Conservation (phyloP, 768 basidiomycete species). For the Leccinum aurantiacum region DNA sequence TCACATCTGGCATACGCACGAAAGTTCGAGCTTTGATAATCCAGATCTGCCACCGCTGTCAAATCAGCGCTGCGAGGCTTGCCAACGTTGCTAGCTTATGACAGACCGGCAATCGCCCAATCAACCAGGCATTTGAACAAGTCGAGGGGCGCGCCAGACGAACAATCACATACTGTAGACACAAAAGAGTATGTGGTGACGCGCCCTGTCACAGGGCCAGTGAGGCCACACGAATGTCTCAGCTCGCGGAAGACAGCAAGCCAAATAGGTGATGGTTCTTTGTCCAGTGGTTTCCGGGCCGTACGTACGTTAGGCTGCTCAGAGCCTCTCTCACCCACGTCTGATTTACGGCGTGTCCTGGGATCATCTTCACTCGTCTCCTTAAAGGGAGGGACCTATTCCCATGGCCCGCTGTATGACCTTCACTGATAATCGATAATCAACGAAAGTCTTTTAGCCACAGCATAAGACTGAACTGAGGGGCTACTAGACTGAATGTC, state of each 20-base stretch:
- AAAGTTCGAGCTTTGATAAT: not conserved
- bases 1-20: conserved; percentile 4
- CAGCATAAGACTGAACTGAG: conserved; percentile 1
- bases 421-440: not conserved
- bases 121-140: conserved; percentile 2
- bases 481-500: conserved; percentile 13
- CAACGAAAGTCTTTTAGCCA: not conserved
- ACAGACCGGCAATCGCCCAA: conserved; percentile 1
- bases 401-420: conserved; percentile 9
- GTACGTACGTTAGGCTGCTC: not conserved
- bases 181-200: not conserved
- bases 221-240: conserved; percentile 7
- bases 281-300: conserved; percentile 6
- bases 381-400: conserved; percentile 11
- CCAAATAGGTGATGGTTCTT: conserved; percentile 17
- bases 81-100: not conserved
- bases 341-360: conserved; percentile 15
- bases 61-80: conserved; percentile 14
- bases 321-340: conserved; percentile 4
- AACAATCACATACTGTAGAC: conserved; percentile 5
- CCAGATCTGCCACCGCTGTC: conserved; percentile 10
- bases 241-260: conserved; percentile 1
- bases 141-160: conserved; percentile 1
- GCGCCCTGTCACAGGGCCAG: not conserved
- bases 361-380: conserved; percentile 2